phyloP scores from a whole-genome alignment of 164 flowering plant genomes.

The Aristolochia fimbriata region DNA sequence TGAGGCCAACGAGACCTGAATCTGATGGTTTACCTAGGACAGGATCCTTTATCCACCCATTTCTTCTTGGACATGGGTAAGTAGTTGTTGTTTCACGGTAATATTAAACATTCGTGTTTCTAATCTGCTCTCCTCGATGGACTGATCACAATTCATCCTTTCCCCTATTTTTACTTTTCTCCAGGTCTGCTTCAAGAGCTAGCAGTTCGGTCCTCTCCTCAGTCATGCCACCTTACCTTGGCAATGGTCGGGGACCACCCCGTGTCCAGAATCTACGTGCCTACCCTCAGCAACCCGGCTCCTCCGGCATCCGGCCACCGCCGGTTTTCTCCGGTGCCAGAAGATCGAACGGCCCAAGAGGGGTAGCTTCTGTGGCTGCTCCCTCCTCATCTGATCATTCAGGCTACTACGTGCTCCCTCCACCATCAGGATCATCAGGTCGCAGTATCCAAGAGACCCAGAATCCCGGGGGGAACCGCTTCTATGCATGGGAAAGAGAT shows the following conservation, averaged over 20 bases:
- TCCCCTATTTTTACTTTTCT: background rate
- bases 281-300: conserved; percentile 42
- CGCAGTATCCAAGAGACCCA: conserved; percentile 56
- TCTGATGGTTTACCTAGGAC: conserved; percentile 44
- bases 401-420: conserved; percentile 53
- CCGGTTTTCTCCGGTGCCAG: conserved; percentile 29
- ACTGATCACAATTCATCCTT: conserved; percentile 13
- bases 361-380: conserved; percentile 31
- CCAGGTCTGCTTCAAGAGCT: conserved; percentile 34
- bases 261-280: conserved; percentile 64
- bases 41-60: conserved; percentile 50
- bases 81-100: background rate
- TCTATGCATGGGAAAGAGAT: conserved; percentile 72
- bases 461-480: conserved; percentile 32
- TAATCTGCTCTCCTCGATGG: background rate
- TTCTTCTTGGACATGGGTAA: conserved; percentile 57
- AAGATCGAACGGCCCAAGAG: conserved; percentile 44
- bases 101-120: background rate
- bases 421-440: conserved; percentile 40
- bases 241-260: conserved; percentile 62
- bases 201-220: conserved; percentile 52
- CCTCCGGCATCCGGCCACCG: conserved; percentile 32
- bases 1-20: conserved; percentile 39
- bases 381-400: conserved; percentile 50
- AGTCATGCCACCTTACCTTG: conserved; percentile 54